A percentile compares a stretch with the other conserved stretches of the same genome.
phyloP scores from a whole-genome alignment of 2,329 filamentous ascomycete genomes.

The Clonostachys rhizophaga region DNA sequence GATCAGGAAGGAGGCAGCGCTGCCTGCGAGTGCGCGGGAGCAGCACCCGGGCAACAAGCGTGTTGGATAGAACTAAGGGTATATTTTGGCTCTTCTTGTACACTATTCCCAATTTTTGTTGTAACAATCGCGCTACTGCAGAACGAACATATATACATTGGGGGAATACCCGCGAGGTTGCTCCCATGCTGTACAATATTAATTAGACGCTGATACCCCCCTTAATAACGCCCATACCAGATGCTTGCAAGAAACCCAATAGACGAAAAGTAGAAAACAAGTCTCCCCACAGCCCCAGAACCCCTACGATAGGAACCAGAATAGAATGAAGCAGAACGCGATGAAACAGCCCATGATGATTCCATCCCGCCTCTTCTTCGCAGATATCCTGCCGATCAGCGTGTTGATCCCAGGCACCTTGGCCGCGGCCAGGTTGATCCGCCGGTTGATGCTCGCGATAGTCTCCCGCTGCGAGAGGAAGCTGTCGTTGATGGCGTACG shows the following conservation, averaged over 20 bases:
- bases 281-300: background rate
- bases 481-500: conserved; percentile 92
- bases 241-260: background rate
- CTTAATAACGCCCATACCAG: conserved; percentile 19
- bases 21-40: conserved; percentile 25
- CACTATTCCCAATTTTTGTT: too few species aligned
- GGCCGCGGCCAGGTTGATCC: conserved; percentile 84
- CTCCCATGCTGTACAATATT: conserved; percentile 21
- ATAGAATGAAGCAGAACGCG: conserved; percentile 82
- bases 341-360: conserved; percentile 91
- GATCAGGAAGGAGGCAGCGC: conserved; percentile 29
- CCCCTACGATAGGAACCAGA: conserved; percentile 62
- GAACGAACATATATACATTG: background rate
- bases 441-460: conserved; percentile 79
- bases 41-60: conserved; percentile 13
- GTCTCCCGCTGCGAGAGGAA: conserved; percentile 86
- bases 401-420: conserved; percentile 91
- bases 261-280: background rate
- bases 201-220: conserved; percentile 27
- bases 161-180: background rate
- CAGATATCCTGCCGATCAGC: conserved; percentile 86
- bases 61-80: too few species aligned
- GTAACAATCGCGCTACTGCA: background rate
- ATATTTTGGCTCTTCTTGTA: too few species aligned
- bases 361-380: conserved; percentile 91